Conservation (phyloP, 768 basidiomycete genomes). For the Tulasnella sp. region DNA sequence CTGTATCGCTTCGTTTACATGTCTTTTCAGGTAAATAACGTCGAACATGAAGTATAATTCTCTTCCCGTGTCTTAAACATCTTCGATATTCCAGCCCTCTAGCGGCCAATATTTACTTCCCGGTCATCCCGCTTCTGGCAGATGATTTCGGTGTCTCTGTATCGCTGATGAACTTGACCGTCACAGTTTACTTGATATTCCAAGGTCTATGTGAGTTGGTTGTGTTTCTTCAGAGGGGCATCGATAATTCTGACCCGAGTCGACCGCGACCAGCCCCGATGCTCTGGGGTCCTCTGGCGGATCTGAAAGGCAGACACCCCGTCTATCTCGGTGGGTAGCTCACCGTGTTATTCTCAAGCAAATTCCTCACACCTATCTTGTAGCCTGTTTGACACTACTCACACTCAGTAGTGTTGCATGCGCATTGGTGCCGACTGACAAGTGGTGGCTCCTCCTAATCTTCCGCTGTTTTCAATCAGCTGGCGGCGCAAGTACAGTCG, state of each 20-base stretch:
- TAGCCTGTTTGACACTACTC: slow-evolving; percentile 60
- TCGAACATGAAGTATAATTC: neutral
- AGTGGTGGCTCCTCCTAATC: slow-evolving; percentile 74
- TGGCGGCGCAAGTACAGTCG: slow-evolving; percentile 74
- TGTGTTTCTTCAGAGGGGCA: neutral
- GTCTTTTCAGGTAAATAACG: slow-evolving; percentile 14
- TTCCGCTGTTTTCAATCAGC: slow-evolving; percentile 76
- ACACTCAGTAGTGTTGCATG: slow-evolving; percentile 61
- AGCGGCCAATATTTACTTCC: slow-evolving; percentile 36
- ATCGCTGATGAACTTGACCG: slow-evolving; percentile 35
- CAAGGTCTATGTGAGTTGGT: slow-evolving; percentile 18
- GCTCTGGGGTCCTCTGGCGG: slow-evolving; percentile 34
- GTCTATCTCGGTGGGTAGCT: slow-evolving; percentile 25
- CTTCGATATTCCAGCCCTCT: slow-evolving; percentile 29
- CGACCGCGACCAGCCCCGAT: slow-evolving; percentile 31
- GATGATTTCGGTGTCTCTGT: slow-evolving; percentile 32
- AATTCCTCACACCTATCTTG: slow-evolving; percentile 35
- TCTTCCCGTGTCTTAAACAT: neutral
- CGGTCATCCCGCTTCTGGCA: slow-evolving; percentile 35
- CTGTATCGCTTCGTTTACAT: slow-evolving; percentile 18
- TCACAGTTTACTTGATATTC: slow-evolving; percentile 35
- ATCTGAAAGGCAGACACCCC: slow-evolving; percentile 20
- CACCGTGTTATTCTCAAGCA: neutral
- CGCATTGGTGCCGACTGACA: slow-evolving; percentile 51
- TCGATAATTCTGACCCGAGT: neutral